Percentiles rank a stretch among this genome's conserved stretches.
These are phyloP conservation scores for Petunia hybrid DNA, from an alignment of 305 asterid genomes.

Conservation along the genomic window DNA sequence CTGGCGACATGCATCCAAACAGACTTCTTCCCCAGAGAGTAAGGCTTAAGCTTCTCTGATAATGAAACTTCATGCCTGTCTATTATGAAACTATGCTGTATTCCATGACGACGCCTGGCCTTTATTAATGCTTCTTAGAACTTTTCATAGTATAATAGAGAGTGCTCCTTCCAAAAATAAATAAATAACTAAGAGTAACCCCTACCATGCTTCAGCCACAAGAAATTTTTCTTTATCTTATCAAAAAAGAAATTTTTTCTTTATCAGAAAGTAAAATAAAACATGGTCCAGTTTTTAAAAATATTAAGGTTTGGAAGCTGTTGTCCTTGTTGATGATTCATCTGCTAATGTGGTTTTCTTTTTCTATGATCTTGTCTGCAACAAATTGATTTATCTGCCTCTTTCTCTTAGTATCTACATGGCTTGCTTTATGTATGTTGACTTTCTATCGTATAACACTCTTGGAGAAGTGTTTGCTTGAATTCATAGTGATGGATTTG, in stretches of 20 bases:
- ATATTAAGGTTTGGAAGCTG: not conserved
- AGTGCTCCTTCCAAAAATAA: not conserved
- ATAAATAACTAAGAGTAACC: not conserved
- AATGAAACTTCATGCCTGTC: not conserved
- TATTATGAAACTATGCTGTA: not conserved
- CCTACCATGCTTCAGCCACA: not conserved
- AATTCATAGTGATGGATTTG: not conserved
- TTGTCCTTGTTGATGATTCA: not conserved
- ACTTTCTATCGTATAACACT: not conserved
- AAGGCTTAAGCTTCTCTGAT: conserved; percentile 47
- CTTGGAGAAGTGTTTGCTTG: not conserved
- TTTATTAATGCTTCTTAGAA: not conserved
- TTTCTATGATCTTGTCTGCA: not conserved
- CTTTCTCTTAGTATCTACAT: not conserved
- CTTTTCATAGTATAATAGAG: not conserved
- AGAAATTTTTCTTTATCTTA: not conserved
- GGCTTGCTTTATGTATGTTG: not conserved
- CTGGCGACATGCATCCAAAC: conserved; percentile 97
- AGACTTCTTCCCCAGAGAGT: conserved; percentile 83
- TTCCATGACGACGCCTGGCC: not conserved
- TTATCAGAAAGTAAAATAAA: not conserved
- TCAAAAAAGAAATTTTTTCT: too few relatives aligned
- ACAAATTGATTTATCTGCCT: conserved; percentile 11
- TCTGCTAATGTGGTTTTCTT: conserved; percentile 7
- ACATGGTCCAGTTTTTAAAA: not conserved